phyloP scores from a whole-genome alignment of 257 asterid species.

The Agastache rugosa region DNA sequence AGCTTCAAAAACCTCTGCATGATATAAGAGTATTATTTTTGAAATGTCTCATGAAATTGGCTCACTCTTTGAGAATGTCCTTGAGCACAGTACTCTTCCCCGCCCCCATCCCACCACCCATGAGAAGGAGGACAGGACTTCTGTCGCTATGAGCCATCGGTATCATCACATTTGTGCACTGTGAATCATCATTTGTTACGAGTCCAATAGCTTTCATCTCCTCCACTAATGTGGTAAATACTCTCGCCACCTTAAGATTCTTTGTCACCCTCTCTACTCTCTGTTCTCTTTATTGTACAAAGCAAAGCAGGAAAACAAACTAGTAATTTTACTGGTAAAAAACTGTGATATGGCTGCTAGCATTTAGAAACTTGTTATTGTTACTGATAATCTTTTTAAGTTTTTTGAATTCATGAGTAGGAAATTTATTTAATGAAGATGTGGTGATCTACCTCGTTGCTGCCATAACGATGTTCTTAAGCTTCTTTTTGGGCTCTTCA shows the following conservation, averaged over 20 bases:
- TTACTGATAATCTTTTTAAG: too few species aligned
- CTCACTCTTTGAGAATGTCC: slow-evolving; percentile 95
- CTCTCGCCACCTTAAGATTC: slow-evolving; percentile 95
- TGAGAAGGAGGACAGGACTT: slow-evolving; percentile 90
- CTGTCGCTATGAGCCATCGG: slow-evolving; percentile 97
- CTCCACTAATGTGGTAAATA: slow-evolving; percentile 86
- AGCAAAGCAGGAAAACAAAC: not conserved
- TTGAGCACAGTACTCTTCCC: slow-evolving; percentile 94
- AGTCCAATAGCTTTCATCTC: slow-evolving; percentile 98
- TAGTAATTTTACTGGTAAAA: not conserved
- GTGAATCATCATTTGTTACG: slow-evolving; percentile 75
- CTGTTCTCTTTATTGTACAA: slow-evolving; percentile 69
- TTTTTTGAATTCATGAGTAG: too few species aligned
- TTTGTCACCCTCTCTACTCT: slow-evolving; percentile 91
- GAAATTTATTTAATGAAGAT: not conserved
- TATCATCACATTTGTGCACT: slow-evolving; percentile 94
- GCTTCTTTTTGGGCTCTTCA: slow-evolving; percentile 87
- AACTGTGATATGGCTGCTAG: not conserved
- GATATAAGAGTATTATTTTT: not conserved
- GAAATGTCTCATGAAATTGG: not conserved
- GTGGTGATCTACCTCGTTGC: slow-evolving; percentile 73
- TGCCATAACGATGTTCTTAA: slow-evolving; percentile 85
- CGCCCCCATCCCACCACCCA: slow-evolving; percentile 99
- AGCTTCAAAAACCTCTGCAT: not conserved
- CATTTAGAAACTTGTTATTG: too few species aligned